Evolutionary conservation across 1,139 yeast species (phyloP).

Genomic region (Candida tetrigidarum): DNA sequence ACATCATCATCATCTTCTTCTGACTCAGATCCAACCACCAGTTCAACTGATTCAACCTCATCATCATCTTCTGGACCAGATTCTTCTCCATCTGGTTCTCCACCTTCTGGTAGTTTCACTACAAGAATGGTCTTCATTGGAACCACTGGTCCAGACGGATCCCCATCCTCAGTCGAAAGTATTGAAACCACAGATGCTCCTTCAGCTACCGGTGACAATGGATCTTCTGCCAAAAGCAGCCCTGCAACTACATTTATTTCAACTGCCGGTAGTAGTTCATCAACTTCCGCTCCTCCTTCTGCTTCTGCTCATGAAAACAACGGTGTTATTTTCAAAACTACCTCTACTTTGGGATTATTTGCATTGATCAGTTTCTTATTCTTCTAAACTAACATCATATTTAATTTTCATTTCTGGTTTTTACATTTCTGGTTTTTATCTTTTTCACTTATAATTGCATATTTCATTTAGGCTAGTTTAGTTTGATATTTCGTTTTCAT

Average conservation of each 20-base stretch:
- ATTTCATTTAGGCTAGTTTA: neutral
- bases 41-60: too few species aligned
- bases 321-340: constrained; percentile 1
- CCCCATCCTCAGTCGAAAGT: neutral
- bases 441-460: neutral
- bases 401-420: neutral
- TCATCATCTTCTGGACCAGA: too few species aligned
- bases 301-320: constrained; percentile 6
- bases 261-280: neutral
- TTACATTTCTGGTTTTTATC: too few species aligned
- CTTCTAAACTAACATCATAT: neutral
- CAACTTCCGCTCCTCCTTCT: constrained; percentile 3
- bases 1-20: constrained; percentile 8
- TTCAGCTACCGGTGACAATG: neutral
- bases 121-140: constrained; percentile 1
- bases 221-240: neutral
- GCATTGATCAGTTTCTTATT: constrained; percentile 12
- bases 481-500: neutral
- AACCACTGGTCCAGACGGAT: neutral
- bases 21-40: constrained; percentile 4
- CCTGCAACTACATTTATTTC: constrained; percentile 4
- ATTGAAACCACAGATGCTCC: too few species aligned
- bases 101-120: constrained; percentile 3
- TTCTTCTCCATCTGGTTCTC: neutral
- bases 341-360: constrained; percentile 7